Conservation (phyloP, 208 protist species). For the Acanthamoeba culbertsoni region DNA sequence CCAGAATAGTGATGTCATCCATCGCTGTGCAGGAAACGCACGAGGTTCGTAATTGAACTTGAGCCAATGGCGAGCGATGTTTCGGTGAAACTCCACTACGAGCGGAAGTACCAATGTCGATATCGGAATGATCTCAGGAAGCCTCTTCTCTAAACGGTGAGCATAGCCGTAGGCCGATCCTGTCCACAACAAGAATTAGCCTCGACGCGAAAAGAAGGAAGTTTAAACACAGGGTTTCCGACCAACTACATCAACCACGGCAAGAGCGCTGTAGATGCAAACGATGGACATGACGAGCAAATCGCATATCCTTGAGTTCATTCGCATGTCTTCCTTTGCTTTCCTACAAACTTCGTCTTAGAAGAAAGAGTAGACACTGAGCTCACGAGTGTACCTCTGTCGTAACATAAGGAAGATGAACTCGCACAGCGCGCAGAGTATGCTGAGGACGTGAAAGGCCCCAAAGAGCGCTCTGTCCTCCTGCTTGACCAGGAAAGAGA, state of each 20-base stretch:
- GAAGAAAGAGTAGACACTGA: neutral
- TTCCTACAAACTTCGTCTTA: neutral
- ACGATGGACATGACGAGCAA: neutral
- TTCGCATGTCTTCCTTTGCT: neutral
- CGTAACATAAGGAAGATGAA: neutral
- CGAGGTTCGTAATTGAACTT: conserved; percentile 21
- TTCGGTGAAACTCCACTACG: conserved; percentile 2
- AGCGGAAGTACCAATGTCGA: neutral
- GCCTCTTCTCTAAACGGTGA: neutral
- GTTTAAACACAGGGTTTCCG: neutral
- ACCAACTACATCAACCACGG: neutral
- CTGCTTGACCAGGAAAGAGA: conserved; percentile 35
- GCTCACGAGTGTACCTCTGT: neutral
- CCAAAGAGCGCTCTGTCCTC: conserved; percentile 5
- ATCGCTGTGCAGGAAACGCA: neutral
- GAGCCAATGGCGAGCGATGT: conserved; percentile 25
- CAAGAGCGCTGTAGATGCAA: neutral
- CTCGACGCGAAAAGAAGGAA: neutral
- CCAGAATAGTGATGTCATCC: too few relatives aligned
- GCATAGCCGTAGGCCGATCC: conserved; percentile 12
- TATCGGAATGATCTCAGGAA: neutral
- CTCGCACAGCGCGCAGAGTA: neutral
- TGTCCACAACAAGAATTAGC: neutral
- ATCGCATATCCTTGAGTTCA: neutral
- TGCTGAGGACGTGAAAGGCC: conserved; percentile 30